Percentiles rank a stretch among this genome's conserved stretches.
phyloP scores from a whole-genome alignment of 1,284 basidiomycete genomes.

The Sporisorium exsertum region DNA sequence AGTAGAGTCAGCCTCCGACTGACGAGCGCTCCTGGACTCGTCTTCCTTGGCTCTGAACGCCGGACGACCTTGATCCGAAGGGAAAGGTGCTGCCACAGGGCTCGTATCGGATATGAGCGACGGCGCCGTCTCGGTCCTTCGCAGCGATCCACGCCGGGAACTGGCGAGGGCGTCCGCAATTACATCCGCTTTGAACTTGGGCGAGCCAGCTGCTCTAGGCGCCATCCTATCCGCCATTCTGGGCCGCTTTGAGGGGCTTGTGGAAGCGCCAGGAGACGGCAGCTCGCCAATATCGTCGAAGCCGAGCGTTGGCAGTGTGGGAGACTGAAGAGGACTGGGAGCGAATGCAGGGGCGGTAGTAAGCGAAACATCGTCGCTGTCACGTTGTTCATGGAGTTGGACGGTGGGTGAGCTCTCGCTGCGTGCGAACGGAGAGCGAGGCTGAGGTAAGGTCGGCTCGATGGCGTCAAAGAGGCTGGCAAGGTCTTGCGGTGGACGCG shows the following conservation, averaged over 20 bases:
- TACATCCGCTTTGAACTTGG: slow-evolving; percentile 23
- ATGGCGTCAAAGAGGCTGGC: slow-evolving; percentile 44
- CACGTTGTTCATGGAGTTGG: slow-evolving; percentile 9
- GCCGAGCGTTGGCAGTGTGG: slow-evolving; percentile 6
- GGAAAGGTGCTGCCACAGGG: background rate
- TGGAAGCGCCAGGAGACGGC: slow-evolving; percentile 14
- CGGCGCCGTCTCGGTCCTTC: slow-evolving; percentile 41
- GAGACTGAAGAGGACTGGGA: slow-evolving; percentile 26
- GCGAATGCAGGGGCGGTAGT: slow-evolving; percentile 1
- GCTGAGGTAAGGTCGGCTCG: slow-evolving; percentile 21
- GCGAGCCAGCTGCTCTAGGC: slow-evolving; percentile 18
- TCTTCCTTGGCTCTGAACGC: slow-evolving; percentile 1
- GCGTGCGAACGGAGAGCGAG: slow-evolving; percentile 32
- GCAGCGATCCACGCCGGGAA: slow-evolving; percentile 24
- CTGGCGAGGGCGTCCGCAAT: slow-evolving; percentile 16
- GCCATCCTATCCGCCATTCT: slow-evolving; percentile 49
- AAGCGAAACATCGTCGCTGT: slow-evolving; percentile 3
- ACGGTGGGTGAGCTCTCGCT: slow-evolving; percentile 41
- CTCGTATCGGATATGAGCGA: slow-evolving; percentile 10
- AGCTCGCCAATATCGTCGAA: slow-evolving; percentile 7
- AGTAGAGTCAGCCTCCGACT: slow-evolving; percentile 19
- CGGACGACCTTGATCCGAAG: background rate
- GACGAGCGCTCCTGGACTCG: slow-evolving; percentile 2
- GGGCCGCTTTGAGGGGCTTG: slow-evolving; percentile 40
- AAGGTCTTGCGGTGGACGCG: slow-evolving; percentile 43